Percentiles rank a stretch among this genome's conserved stretches.
Evolutionary conservation across 2,329 filamentous ascomycete species (phyloP).

Genomic region (Dothiorella sarmentorum): DNA sequence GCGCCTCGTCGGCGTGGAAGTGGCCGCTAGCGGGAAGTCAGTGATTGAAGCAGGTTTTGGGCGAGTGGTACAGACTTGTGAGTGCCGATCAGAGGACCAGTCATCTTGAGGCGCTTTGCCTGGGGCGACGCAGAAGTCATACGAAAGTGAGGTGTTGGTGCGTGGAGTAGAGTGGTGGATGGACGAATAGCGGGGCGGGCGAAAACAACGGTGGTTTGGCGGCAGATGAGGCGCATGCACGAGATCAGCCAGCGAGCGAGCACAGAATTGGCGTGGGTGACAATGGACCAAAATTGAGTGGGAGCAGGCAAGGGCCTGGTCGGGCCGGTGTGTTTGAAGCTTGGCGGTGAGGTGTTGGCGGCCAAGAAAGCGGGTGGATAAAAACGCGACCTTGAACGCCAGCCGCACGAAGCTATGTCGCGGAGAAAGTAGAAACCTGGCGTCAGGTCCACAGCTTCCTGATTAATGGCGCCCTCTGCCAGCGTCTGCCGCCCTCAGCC

Average conservation of each 20-base stretch:
- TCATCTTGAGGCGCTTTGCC: conserved; percentile 81
- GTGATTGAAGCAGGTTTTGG: background rate
- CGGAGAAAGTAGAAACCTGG: conserved; percentile 8
- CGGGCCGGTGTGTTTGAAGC: conserved; percentile 17
- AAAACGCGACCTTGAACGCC: conserved; percentile 12
- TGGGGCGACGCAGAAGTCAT: conserved; percentile 31
- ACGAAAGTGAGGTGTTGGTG: conserved; percentile 29
- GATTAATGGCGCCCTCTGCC: conserved; percentile 6
- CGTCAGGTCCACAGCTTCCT: conserved; percentile 14
- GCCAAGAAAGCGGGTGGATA: conserved; percentile 2
- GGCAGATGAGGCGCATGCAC: background rate
- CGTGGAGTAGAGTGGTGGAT: conserved; percentile 22
- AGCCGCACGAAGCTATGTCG: conserved; percentile 1
- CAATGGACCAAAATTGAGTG: conserved; percentile 2
- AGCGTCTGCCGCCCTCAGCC: background rate
- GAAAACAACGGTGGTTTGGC: background rate
- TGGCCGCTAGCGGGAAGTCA: conserved; percentile 59
- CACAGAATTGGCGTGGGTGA: background rate
- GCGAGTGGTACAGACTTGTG: conserved; percentile 60
- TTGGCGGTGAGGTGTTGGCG: conserved; percentile 16
- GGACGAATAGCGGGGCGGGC: conserved; percentile 3
- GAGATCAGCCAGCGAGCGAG: background rate
- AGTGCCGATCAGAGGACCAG: conserved; percentile 71
- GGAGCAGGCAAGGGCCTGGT: background rate
- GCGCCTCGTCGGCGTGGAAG: conserved; percentile 97